Evolutionary conservation across 257 asterid species (phyloP), one percentile per base, ranked within the genome.

Genomic region (Cordia subcordata): DNA sequence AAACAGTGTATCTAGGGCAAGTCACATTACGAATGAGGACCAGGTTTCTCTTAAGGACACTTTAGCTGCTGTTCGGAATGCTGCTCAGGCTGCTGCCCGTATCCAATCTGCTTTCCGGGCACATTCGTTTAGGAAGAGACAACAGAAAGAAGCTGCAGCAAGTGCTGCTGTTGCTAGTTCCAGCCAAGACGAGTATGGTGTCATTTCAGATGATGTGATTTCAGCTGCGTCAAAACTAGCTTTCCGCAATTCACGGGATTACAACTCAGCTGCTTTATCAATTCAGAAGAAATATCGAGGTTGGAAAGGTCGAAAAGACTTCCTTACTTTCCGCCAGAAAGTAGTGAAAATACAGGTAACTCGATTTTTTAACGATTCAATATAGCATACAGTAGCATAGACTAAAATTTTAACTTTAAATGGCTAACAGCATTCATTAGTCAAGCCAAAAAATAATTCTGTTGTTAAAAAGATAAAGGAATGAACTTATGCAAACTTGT

Each of bases 71-170:
- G 95, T 82, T 18, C 85, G 97, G 13, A 89, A 83, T 75, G 92
- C 95, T 33, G 66, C 96, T 57, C 84, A 81, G 78, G 97, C 99
- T 61, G 99, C 99, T 58, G 97, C 97, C 45, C 96, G 94, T 16
- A 93, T 93, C 65, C 99, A 93, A 72, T 83, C 92, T 40, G 99
- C 97, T 18, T 89, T 93, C 54, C 99, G 97, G 42, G 94, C 94
- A 27, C 96, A 89, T 82, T 93, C 99, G 10, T 89, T 93, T 81
- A 75, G 79, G 74, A 89, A 51, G 78, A 79, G 97, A 75, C 94
- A 72, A 76, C 85, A 78, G 54, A 77, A 64, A 57, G 87, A 77
- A 61, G 72, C 76, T 56, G 55, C 74, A 12, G 45, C 51, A 1
- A 51, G 72, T 19, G 18, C 67, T 59, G 64, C 57, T 21, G 20